Conservation (phyloP, 2,329 filamentous ascomycete species). For the Trichophyton schoenleinii region DNA sequence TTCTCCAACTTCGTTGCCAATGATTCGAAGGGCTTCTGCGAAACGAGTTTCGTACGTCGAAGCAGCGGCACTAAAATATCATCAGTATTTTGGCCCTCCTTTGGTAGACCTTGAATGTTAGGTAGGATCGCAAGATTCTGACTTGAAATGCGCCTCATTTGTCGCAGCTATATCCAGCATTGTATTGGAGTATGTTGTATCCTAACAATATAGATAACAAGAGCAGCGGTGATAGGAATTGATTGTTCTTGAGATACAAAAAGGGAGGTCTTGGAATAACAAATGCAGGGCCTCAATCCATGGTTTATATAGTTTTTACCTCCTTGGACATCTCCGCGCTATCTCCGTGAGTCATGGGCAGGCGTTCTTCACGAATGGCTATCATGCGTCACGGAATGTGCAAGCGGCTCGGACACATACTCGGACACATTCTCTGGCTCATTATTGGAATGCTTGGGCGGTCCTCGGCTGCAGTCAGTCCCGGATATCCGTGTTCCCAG, state of each 20-base stretch:
- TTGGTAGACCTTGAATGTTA: neutral
- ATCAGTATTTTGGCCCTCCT: neutral
- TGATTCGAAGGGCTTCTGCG: constrained; percentile 39
- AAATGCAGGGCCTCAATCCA: neutral
- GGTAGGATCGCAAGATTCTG: neutral
- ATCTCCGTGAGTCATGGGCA: neutral
- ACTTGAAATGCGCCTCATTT: constrained; percentile 3
- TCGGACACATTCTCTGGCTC: neutral
- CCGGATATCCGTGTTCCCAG: neutral
- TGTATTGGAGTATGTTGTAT: neutral
- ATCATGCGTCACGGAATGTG: neutral
- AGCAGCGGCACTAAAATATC: neutral
- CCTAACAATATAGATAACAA: too few relatives aligned
- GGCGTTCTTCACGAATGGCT: neutral
- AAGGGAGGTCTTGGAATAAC: neutral
- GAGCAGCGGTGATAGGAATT: too few relatives aligned
- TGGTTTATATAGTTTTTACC: neutral
- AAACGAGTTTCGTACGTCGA: constrained; percentile 44
- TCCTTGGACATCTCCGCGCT: too few relatives aligned
- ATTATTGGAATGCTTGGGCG: neutral
- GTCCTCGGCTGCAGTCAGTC: neutral
- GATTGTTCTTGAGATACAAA: neutral
- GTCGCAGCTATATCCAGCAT: constrained; percentile 22
- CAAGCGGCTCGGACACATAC: neutral
- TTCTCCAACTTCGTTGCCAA: constrained; percentile 44